Conservation (phyloP, 495 filamentous ascomycete genomes). For the Penicillium pancosmium region DNA sequence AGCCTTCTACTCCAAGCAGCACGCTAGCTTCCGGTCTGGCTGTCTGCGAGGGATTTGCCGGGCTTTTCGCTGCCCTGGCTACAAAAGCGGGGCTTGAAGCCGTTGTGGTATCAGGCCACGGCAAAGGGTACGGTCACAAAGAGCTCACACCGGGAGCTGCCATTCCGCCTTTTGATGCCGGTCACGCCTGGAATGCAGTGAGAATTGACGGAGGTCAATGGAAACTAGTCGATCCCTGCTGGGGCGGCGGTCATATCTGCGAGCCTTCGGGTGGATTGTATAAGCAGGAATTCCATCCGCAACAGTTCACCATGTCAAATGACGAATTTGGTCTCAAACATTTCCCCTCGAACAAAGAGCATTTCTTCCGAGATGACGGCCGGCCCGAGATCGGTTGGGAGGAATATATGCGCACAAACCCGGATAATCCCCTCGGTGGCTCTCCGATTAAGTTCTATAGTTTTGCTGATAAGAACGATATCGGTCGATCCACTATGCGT, state of each 20-base stretch:
- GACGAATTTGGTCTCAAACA: slow-evolving; percentile 79
- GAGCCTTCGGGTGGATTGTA: slow-evolving; percentile 57
- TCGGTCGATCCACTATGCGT: slow-evolving; percentile 62
- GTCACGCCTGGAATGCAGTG: slow-evolving; percentile 94
- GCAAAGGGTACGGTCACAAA: slow-evolving; percentile 79
- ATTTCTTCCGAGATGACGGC: slow-evolving; percentile 71
- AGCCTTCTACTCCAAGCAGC: slow-evolving; percentile 65
- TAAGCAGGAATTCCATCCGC: slow-evolving; percentile 65
- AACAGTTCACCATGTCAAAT: slow-evolving; percentile 77
- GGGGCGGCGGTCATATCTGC: slow-evolving; percentile 75
- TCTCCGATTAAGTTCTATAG: slow-evolving; percentile 55
- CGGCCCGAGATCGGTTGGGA: slow-evolving; percentile 66
- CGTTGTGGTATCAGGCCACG: slow-evolving; percentile 74
- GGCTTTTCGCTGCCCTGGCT: slow-evolving; percentile 76
- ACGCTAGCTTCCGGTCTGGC: slow-evolving; percentile 75
- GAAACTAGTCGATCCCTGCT: slow-evolving; percentile 91
- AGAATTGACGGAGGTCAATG: slow-evolving; percentile 81
- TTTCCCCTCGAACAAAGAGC: slow-evolving; percentile 66
- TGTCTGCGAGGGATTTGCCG: slow-evolving; percentile 91
- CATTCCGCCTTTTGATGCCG: slow-evolving; percentile 58
- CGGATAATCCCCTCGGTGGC: slow-evolving; percentile 41
- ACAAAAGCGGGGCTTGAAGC: slow-evolving; percentile 71
- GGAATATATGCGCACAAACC: slow-evolving; percentile 68
- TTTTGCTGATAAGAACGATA: slow-evolving; percentile 59
- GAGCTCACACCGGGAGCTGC: slow-evolving; percentile 56